Evolutionary conservation across 2,329 filamentous ascomycete species (phyloP).

Genomic region (Aureobasidium sp.): DNA sequence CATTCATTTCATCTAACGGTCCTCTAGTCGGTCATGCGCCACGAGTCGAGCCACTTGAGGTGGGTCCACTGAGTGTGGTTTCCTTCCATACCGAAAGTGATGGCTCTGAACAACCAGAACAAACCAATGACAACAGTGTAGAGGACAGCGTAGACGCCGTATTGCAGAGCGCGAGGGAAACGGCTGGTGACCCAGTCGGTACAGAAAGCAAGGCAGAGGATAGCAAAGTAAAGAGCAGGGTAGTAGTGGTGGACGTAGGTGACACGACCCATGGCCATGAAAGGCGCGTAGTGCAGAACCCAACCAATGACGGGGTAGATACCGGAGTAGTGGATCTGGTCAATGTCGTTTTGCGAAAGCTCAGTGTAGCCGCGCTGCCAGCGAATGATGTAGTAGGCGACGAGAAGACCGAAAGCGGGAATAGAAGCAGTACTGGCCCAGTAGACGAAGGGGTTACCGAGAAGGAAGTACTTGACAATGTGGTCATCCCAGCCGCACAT

Average conservation of each 20-base stretch:
- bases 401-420: conserved; percentile 59
- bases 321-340: conserved; percentile 89
- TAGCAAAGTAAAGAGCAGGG: conserved; percentile 94
- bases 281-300: conserved; percentile 93
- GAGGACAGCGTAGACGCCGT: conserved; percentile 60
- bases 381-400: conserved; percentile 78
- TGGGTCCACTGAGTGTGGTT: conserved; percentile 75
- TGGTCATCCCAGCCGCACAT: conserved; percentile 99
- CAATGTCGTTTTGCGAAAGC: conserved; percentile 68
- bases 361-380: conserved; percentile 94
- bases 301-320: conserved; percentile 88
- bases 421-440: conserved; percentile 84
- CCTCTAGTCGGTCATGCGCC: conserved; percentile 63
- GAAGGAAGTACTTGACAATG: conserved; percentile 95
- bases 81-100: conserved; percentile 94
- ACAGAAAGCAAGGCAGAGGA: conserved; percentile 79
- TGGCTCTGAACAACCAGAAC: conserved; percentile 83
- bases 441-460: conserved; percentile 93
- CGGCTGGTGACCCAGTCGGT: conserved; percentile 72
- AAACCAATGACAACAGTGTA: conserved; percentile 69
- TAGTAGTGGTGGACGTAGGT: conserved; percentile 99
- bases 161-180: conserved; percentile 54
- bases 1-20: not conserved
- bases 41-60: conserved; percentile 85
- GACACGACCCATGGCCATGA: conserved; percentile 94